A percentile compares a stretch with the other conserved stretches of the same genome.
phyloP scores from a whole-genome alignment of 2,329 filamentous ascomycete species.

The Cladosporium sp. region DNA sequence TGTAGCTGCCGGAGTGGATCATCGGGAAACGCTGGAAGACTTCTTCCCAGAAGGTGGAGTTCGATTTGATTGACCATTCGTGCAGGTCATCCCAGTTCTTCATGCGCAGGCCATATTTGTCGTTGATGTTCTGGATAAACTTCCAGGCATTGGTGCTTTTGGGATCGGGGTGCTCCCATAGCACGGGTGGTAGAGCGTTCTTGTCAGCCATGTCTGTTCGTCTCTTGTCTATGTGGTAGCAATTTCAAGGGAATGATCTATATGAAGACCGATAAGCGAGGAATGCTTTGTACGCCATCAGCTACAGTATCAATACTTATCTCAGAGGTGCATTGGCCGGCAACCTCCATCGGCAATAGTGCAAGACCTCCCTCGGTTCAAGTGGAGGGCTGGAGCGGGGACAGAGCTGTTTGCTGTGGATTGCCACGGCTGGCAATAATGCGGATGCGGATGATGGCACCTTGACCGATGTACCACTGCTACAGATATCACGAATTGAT shows the following conservation, averaged over 20 bases:
- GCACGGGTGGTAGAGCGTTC: slow-evolving; percentile 43
- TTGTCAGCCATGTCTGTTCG: slow-evolving; percentile 21
- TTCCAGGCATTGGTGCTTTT: slow-evolving; percentile 62
- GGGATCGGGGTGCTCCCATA: slow-evolving; percentile 48
- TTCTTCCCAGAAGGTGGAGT: slow-evolving; percentile 66
- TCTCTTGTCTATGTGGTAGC: not conserved
- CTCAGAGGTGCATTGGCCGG: not conserved
- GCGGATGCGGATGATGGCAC: not conserved
- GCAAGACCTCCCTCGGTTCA: not conserved
- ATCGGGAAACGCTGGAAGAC: slow-evolving; percentile 62
- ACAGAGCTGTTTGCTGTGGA: not conserved
- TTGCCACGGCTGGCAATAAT: not conserved
- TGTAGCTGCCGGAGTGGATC: slow-evolving; percentile 61
- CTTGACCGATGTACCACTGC: not conserved
- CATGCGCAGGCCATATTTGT: slow-evolving; percentile 57
- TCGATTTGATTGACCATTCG: slow-evolving; percentile 65
- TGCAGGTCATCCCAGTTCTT: slow-evolving; percentile 72
- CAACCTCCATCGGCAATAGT: not conserved
- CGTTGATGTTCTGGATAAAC: slow-evolving; percentile 68
- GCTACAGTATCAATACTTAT: not conserved
- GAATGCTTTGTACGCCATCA: too few species aligned
- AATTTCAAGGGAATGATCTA: not conserved
- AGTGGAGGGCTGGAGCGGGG: not conserved
- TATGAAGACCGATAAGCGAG: not conserved
- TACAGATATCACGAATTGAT: not conserved